phyloP scores from a whole-genome alignment of 768 basidiomycete genomes.

The Pleurotus sapidus region DNA sequence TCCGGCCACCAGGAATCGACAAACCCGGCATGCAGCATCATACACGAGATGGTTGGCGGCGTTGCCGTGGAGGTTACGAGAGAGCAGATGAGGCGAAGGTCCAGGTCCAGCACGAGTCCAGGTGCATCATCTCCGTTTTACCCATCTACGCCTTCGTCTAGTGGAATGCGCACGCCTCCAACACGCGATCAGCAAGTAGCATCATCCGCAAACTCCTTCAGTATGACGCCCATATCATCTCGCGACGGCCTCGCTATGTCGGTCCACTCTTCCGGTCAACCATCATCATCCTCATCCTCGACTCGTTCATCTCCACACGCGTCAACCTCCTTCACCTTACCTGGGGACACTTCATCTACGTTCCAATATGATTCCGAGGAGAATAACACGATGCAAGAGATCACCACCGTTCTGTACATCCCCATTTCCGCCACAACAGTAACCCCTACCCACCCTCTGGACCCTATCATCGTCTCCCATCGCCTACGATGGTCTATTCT shows the following conservation, averaged over 20 bases:
- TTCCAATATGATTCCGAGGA: background rate
- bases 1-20: slow-evolving; percentile 57
- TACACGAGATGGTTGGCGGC: slow-evolving; percentile 69
- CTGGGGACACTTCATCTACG: background rate
- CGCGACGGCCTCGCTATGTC: background rate
- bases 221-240: slow-evolving; percentile 4
- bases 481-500: slow-evolving; percentile 79
- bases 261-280: slow-evolving; percentile 1
- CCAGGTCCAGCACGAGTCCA: background rate
- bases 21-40: slow-evolving; percentile 55
- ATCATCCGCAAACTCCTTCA: background rate
- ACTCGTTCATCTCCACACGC: background rate
- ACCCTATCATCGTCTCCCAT: slow-evolving; percentile 76
- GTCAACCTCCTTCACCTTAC: background rate
- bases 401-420: slow-evolving; percentile 60
- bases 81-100: slow-evolving; percentile 11
- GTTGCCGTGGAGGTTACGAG: slow-evolving; percentile 37
- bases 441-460: slow-evolving; percentile 71
- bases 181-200: background rate
- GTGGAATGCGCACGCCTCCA: slow-evolving; percentile 3
- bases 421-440: slow-evolving; percentile 49
- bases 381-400: slow-evolving; percentile 31
- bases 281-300: slow-evolving; percentile 5
- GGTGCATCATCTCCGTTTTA: background rate
- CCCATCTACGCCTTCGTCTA: background rate